Base-by-base conservation (phyloP, 345 rosid genomes). In the Camelina hispida region DNA sequence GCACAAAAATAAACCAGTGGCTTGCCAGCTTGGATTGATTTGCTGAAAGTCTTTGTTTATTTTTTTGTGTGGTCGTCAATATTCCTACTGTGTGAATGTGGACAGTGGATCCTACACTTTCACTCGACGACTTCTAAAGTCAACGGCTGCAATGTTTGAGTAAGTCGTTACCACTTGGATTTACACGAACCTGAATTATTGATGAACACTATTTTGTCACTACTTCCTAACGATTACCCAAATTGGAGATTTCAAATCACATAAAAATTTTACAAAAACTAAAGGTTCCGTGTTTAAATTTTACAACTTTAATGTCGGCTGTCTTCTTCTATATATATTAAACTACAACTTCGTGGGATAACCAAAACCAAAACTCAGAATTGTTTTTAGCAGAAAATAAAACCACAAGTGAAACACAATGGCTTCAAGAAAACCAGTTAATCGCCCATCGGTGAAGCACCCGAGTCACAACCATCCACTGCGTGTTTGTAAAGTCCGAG, bases 401-500 rank as follows among this genome's bases (percentile, higher is more conserved):
- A 71, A 47, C 22, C 48, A 59, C 3, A 58, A 70, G 16, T 13
- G 9, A 55, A 18, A 56, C 13, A 14, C 20, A 30, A 60, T 76
- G 74, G 69, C 79, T 52, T 59, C 79, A 43, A 16, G 7, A 61
- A 76, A 9, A 5, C 69, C 74, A 2, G 9, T 46, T 59, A 50
- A 59, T 22, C 44, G 57, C 0, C 58, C 67, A 59, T 48, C 73
- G 2, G 59, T 76, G 23, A 76, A 44, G 65, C 80, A 76, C 34
- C 34, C 71, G 1, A 55, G 80, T 16, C 79, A 68, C 47, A 62
- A 40, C 38, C 74, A 76, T 76, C 79, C 69, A 0, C 17, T 76
- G 2, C 74, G 63, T 12, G 14, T 52, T 9, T 53, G 32, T 12
- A 76, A 53, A 68, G 18, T 69, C 7, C 25, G 18, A 32, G 28